phyloP scores from a whole-genome alignment of 768 basidiomycete species.

The Boletus sensibilis region DNA sequence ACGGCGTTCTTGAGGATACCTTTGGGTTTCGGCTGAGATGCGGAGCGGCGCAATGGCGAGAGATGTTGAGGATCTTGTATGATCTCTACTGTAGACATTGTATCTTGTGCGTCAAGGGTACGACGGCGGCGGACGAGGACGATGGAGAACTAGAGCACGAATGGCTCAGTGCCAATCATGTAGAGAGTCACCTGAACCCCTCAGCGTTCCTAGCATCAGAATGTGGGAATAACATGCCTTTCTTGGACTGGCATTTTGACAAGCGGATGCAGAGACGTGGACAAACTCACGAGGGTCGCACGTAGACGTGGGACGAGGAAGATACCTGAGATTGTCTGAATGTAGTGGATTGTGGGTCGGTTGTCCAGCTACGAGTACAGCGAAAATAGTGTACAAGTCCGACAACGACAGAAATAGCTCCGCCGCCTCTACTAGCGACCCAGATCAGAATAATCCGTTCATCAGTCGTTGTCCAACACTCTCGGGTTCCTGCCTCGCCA shows the following conservation, averaged over 20 bases:
- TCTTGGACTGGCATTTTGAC: not conserved
- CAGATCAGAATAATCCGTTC: slow-evolving; percentile 49
- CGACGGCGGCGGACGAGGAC: not conserved
- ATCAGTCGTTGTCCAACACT: slow-evolving; percentile 71
- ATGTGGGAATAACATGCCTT: slow-evolving; percentile 30
- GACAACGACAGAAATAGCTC: slow-evolving; percentile 8
- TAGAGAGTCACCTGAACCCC: slow-evolving; percentile 9
- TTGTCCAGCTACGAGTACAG: not conserved
- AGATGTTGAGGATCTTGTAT: slow-evolving; percentile 43
- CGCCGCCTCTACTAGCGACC: not conserved
- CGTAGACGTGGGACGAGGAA: not conserved
- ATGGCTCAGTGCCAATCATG: slow-evolving; percentile 4
- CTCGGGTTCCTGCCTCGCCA: slow-evolving; percentile 94
- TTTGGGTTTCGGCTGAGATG: slow-evolving; percentile 73
- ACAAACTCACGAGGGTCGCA: not conserved
- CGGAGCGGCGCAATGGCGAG: slow-evolving; percentile 57
- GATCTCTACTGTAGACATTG: slow-evolving; percentile 31
- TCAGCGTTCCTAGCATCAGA: slow-evolving; percentile 2
- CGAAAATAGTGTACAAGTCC: slow-evolving; percentile 4
- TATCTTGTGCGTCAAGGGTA: not conserved
- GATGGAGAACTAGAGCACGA: not conserved
- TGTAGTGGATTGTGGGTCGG: not conserved
- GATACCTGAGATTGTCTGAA: not conserved
- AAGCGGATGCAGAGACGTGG: not conserved
- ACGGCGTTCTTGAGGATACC: slow-evolving; percentile 86